Evolutionary conservation across 2,329 filamentous ascomycete species (phyloP), one percentile per base, ranked within the genome.

Genomic region (Hypoxylon sp.): DNA sequence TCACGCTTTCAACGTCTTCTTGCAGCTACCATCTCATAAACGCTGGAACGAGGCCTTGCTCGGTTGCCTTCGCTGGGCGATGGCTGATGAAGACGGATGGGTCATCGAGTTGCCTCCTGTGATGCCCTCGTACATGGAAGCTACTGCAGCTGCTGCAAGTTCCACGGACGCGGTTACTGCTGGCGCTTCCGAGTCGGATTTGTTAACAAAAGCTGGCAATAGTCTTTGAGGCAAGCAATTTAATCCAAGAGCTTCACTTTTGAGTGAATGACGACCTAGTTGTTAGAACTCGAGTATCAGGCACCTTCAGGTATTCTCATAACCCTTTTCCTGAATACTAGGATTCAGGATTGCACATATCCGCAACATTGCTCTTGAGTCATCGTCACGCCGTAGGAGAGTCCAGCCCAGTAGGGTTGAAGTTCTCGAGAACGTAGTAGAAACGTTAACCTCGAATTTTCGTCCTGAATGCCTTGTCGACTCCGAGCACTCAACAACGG

Each of bases 1-100:
- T 1, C 75, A 77, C 38, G 71, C 59, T 1, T 77, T 77, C 55
- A 58, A 61, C 7, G 63, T 53, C 16, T 74, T 70, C 36, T 38
- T 63, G 5, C 64, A 71, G 32, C 63, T 76, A 5, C 67, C 69
- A 3, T 70, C 71, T 2, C 68, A 64, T n/a, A 69, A 64, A 33
- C 61, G 58, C 12, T 72, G 69, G 69, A 63, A 62, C 18, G 69
- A 72, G 24, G 54, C 57, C 5, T 52, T 63, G 53, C 59, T 65
- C 18, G 65, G 67, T 33, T 62, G 50, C 16, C 38, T 70, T 4
- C 61, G 64, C 18, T 72, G 68, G 69, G 60, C 62, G 7, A 26
- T 24, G 14, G 61, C 65, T 9, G 64, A 65, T 16, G 58, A 71
- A n/a, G 66, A 61, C 12, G 64, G 65, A 11, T 71, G 69, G 69